Evolutionary conservation across 345 rosid genomes (phyloP).

Genomic region (Punica granatum): DNA sequence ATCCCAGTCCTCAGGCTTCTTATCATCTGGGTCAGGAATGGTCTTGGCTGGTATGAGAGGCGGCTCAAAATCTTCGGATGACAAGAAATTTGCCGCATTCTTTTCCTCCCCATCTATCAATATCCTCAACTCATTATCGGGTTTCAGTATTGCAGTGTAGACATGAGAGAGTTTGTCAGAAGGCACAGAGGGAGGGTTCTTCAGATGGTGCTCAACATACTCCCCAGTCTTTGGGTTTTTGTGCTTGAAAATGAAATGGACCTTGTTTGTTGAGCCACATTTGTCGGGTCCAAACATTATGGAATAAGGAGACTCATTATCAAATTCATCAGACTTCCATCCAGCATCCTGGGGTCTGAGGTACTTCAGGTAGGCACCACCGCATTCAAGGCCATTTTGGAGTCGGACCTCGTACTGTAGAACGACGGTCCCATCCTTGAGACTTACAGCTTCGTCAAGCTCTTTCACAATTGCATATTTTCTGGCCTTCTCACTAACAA

Average conservation of each 20-base stretch:
- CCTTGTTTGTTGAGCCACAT: conserved; percentile 52
- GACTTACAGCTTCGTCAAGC: conserved; percentile 20
- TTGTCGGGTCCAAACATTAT: conserved; percentile 63
- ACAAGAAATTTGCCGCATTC: conserved; percentile 34
- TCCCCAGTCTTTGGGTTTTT: conserved; percentile 46
- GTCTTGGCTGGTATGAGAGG: conserved; percentile 39
- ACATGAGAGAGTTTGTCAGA: conserved; percentile 45
- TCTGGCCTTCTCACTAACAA: conserved; percentile 42
- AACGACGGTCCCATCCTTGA: conserved; percentile 29
- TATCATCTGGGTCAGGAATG: conserved; percentile 42
- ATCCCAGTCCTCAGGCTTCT: conserved; percentile 57
- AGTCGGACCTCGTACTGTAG: conserved; percentile 49
- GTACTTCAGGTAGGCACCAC: conserved; percentile 53
- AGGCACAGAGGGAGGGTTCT: conserved; percentile 41
- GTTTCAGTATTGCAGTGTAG: conserved; percentile 45
- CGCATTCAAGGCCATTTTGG: conserved; percentile 49
- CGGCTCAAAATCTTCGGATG: conserved; percentile 44
- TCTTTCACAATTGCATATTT: conserved; percentile 43
- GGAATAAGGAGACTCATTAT: conserved; percentile 41
- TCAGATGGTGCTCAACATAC: conserved; percentile 47
- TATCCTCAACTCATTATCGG: conserved; percentile 33
- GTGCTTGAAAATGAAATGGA: conserved; percentile 50
- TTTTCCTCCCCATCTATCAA: conserved; percentile 45
- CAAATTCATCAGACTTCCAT: conserved; percentile 33
- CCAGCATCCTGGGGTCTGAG: conserved; percentile 41